A percentile compares a stretch with the other conserved stretches of the same genome.
These are phyloP conservation scores for Petrea volubilis DNA, from an alignment of 257 asterid genomes.

Conservation along the genomic window DNA sequence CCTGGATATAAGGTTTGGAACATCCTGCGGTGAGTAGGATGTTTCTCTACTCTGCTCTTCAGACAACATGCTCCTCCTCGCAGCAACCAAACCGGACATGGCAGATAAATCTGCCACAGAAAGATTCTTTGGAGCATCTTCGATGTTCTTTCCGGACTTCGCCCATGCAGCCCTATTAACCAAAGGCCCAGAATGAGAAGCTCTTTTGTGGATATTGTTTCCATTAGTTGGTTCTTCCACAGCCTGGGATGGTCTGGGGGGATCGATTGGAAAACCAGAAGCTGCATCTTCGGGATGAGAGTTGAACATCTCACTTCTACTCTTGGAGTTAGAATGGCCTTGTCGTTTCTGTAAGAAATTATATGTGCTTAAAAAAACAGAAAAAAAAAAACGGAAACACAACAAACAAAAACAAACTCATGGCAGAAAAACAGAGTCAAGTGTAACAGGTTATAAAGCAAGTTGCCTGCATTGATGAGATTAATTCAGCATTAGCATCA, in stretches of 20 bases:
- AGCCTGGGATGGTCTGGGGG: conserved; percentile 78
- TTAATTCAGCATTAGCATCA: conserved; percentile 76
- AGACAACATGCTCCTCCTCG: conserved; percentile 74
- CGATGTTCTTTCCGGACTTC: conserved; percentile 68
- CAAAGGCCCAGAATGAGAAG: conserved; percentile 96
- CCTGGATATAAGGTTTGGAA: conserved; percentile 69
- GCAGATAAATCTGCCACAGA: conserved; percentile 62
- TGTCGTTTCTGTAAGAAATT: conserved; percentile 89
- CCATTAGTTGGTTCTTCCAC: conserved; percentile 58
- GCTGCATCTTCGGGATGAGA: conserved; percentile 90
- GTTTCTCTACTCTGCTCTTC: conserved; percentile 66
- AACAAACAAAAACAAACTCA: no score
- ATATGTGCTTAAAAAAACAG: no score
- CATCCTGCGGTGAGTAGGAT: conserved; percentile 55
- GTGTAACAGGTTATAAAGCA: neutral
- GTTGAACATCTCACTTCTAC: conserved; percentile 97
- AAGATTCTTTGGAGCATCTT: conserved; percentile 65
- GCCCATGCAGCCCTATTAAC: conserved; percentile 86
- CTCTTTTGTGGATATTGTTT: conserved; percentile 63
- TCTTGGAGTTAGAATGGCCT: conserved; percentile 72
- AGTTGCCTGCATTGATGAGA: conserved; percentile 73
- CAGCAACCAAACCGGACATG: conserved; percentile 82
- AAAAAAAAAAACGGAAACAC: no score
- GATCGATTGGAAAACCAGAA: conserved; percentile 95
- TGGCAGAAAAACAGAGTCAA: no score